Percentiles rank a stretch among this genome's conserved stretches.
phyloP scores from a whole-genome alignment of 495 filamentous ascomycete genomes.

The Neurospora discreta region DNA sequence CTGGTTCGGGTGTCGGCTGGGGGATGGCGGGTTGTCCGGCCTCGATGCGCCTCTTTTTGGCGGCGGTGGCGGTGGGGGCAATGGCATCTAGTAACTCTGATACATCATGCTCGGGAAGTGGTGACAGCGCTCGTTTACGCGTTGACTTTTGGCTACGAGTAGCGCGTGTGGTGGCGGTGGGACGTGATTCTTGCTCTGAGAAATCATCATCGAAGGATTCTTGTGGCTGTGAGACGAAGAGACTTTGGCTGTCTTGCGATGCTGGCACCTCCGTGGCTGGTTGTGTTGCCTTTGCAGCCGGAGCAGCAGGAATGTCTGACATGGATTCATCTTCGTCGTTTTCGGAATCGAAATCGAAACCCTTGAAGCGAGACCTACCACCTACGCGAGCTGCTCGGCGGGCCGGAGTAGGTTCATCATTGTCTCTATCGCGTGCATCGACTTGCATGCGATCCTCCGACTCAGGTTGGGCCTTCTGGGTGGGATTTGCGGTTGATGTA shows the following conservation, averaged over 20 bases:
- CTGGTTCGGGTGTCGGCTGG: conserved; percentile 10
- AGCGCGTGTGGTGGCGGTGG: not conserved
- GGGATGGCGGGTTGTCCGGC: conserved; percentile 29
- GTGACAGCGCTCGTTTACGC: conserved; percentile 32
- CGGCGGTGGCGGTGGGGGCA: conserved; percentile 57
- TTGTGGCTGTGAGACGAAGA: conserved; percentile 22
- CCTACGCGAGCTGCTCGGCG: conserved; percentile 18
- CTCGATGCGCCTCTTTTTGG: conserved; percentile 57
- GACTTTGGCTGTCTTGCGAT: conserved; percentile 12
- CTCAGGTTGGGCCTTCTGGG: conserved; percentile 1
- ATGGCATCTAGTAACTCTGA: conserved; percentile 50
- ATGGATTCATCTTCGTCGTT: conserved; percentile 17
- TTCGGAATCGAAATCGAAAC: conserved; percentile 43
- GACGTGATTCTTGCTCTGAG: conserved; percentile 3
- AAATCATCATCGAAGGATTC: conserved; percentile 16
- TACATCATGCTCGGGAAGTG: conserved; percentile 26
- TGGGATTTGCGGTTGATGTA: not conserved
- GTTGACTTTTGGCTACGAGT: conserved; percentile 16
- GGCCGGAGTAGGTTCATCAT: conserved; percentile 8
- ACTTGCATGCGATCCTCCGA: conserved; percentile 20
- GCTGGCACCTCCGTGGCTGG: not conserved
- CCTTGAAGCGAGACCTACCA: conserved; percentile 57
- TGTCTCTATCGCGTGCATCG: conserved; percentile 10
- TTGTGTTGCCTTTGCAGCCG: not conserved
- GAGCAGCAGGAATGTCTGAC: not conserved